These are phyloP conservation scores for Oryza longistaminata DNA, from an alignment of 176 grass and related monocot genomes.

Conservation along the genomic window DNA sequence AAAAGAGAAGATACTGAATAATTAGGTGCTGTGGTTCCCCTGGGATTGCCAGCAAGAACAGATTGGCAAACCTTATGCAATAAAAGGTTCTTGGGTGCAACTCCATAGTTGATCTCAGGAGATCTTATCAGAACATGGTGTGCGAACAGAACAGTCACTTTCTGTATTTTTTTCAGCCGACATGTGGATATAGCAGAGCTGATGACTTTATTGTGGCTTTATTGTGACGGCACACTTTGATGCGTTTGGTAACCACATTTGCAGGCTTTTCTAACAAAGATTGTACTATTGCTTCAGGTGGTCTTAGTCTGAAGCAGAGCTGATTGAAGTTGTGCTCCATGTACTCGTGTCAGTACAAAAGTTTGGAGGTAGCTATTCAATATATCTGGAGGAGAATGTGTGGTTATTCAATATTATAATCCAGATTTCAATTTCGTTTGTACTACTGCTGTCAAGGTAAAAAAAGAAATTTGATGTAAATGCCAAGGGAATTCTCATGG, in stretches of 20 bases:
- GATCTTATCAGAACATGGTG: slow-evolving; percentile 21
- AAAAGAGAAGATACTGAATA: not conserved
- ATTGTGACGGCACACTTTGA: slow-evolving; percentile 26
- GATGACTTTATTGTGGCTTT: slow-evolving; percentile 34
- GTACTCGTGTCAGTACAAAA: slow-evolving; percentile 25
- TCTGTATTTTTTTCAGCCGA: slow-evolving; percentile 33
- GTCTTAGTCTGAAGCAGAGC: slow-evolving; percentile 27
- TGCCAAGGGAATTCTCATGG: slow-evolving; percentile 23
- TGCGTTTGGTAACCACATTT: slow-evolving; percentile 41
- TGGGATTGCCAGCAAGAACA: slow-evolving; percentile 11
- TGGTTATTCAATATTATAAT: not conserved
- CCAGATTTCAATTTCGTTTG: not conserved
- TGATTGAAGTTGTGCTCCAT: slow-evolving; percentile 23
- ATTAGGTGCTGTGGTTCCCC: not conserved
- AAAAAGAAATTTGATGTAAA: not conserved
- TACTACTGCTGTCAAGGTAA: not conserved
- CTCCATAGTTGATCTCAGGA: slow-evolving; percentile 24
- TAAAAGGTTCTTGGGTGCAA: slow-evolving; percentile 7
- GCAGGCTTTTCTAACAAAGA: slow-evolving; percentile 41
- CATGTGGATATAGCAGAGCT: slow-evolving; percentile 26
- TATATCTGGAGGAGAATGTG: not conserved
- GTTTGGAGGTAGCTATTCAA: slow-evolving; percentile 14
- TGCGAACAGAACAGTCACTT: slow-evolving; percentile 31
- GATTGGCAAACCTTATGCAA: not conserved
- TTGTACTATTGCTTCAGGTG: slow-evolving; percentile 35